Evolutionary conservation across 306 rosid species (phyloP).

Genomic region (Sicyos edulis): DNA sequence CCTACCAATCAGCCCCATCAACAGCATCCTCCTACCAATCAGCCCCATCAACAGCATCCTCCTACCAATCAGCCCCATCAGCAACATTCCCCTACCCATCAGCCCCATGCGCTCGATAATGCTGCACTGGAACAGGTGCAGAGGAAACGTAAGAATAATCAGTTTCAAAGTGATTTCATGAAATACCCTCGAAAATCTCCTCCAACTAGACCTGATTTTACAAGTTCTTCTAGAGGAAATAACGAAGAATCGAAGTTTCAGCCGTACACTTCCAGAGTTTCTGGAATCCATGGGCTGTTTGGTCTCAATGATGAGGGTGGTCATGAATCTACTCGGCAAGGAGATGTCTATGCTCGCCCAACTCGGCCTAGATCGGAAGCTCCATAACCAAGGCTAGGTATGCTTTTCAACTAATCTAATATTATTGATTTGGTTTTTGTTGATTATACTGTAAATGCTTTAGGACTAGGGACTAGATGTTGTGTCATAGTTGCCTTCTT

Average conservation of each 20-base stretch:
- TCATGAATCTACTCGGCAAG: background rate
- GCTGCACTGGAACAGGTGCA: background rate
- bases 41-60: background rate
- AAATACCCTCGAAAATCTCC: background rate
- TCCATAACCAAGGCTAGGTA: background rate
- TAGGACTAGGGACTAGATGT: background rate
- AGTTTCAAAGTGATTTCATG: background rate
- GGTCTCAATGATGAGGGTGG: conserved; percentile 12
- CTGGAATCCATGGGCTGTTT: background rate
- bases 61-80: background rate
- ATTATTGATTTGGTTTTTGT: background rate
- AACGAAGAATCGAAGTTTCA: background rate
- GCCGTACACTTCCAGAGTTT: background rate
- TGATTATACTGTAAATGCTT: background rate
- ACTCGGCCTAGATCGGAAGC: background rate
- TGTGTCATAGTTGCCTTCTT: conserved; percentile 5
- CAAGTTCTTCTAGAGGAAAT: background rate
- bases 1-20: too few species aligned
- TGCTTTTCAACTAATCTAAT: background rate
- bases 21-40: background rate
- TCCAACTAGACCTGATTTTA: background rate
- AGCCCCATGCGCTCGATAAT: background rate
- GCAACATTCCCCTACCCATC: background rate
- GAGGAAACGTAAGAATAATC: background rate
- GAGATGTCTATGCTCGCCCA: background rate